Conservation (phyloP, 2,329 filamentous ascomycete species). For the Paecilomyces formosus region DNA sequence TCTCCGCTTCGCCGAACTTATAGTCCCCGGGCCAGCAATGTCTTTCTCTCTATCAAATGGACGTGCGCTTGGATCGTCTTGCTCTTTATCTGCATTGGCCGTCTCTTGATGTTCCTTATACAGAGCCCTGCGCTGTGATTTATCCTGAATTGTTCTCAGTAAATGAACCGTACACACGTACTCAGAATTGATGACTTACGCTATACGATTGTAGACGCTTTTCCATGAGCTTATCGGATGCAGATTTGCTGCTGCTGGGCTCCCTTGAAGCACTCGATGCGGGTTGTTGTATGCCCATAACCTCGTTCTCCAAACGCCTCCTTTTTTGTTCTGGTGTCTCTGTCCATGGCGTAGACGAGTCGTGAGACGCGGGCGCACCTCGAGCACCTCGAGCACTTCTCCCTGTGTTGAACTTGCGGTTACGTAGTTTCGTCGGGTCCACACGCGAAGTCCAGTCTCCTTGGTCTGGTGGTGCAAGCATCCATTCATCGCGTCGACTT, state of each 20-base stretch:
- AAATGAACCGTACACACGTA: not conserved
- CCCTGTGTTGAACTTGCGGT: conserved; percentile 71
- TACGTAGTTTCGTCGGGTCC: conserved; percentile 74
- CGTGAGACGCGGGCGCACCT: conserved; percentile 29
- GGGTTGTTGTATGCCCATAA: conserved; percentile 58
- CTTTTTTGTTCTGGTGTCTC: conserved; percentile 84
- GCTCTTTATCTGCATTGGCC: conserved; percentile 48
- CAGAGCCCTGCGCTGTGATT: conserved; percentile 53
- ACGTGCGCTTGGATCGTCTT: conserved; percentile 80
- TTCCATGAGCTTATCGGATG: conserved; percentile 41
- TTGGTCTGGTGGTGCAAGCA: conserved; percentile 60
- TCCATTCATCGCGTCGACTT: conserved; percentile 73
- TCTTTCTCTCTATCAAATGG: conserved; percentile 85
- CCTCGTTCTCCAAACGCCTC: conserved; percentile 68
- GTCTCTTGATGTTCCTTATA: conserved; percentile 51
- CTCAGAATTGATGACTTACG: conserved; percentile 33
- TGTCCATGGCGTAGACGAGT: conserved; percentile 63
- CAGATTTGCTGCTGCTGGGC: conserved; percentile 12
- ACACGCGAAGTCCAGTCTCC: conserved; percentile 50
- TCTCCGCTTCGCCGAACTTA: conserved; percentile 62
- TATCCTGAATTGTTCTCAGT: conserved; percentile 30
- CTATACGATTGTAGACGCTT: conserved; percentile 43
- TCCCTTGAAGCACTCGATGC: conserved; percentile 5
- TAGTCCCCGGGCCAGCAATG: conserved; percentile 64
- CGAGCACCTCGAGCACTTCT: conserved; percentile 47